Conservation (phyloP, 805 yeast species). For the Kodamaea restingae region DNA sequence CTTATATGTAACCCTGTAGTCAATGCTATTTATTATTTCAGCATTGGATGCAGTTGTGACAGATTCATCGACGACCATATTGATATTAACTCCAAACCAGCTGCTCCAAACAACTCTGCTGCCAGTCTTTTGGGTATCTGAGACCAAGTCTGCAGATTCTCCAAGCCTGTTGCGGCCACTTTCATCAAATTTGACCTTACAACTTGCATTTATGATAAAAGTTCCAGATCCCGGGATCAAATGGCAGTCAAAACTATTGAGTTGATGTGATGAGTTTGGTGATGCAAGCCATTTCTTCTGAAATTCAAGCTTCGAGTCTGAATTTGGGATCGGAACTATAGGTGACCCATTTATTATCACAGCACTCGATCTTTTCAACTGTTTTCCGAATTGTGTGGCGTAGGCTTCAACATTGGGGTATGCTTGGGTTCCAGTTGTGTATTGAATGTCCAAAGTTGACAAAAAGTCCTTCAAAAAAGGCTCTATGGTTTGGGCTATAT, state of each 20-base stretch:
- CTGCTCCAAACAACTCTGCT: constrained; percentile 59
- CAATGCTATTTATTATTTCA: constrained; percentile 55
- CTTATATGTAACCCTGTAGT: constrained; percentile 61
- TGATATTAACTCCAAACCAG: constrained; percentile 64
- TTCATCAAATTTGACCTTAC: constrained; percentile 72
- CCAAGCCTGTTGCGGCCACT: constrained; percentile 66
- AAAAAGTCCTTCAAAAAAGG: constrained; percentile 36
- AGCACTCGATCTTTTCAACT: constrained; percentile 48
- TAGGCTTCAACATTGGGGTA: constrained; percentile 36
- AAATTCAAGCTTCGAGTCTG: constrained; percentile 42
- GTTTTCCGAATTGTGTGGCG: constrained; percentile 47
- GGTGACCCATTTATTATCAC: constrained; percentile 60
- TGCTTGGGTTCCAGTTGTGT: constrained; percentile 19
- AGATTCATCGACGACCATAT: constrained; percentile 55
- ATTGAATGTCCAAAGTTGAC: constrained; percentile 34
- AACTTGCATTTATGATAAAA: constrained; percentile 47
- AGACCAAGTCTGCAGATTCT: constrained; percentile 53
- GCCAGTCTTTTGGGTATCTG: constrained; percentile 5
- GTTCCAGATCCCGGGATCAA: constrained; percentile 62
- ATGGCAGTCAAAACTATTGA: constrained; percentile 65
- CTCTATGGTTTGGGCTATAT: constrained; percentile 35
- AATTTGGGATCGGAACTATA: constrained; percentile 23
- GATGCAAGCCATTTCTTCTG: constrained; percentile 56
- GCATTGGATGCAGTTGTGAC: constrained; percentile 29
- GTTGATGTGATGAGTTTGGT: constrained; percentile 58